A percentile compares a stretch with the other conserved stretches of the same genome.
Evolutionary conservation across 2,329 filamentous ascomycete genomes (phyloP).

Genomic region (Pseudogymnoascus sp.): DNA sequence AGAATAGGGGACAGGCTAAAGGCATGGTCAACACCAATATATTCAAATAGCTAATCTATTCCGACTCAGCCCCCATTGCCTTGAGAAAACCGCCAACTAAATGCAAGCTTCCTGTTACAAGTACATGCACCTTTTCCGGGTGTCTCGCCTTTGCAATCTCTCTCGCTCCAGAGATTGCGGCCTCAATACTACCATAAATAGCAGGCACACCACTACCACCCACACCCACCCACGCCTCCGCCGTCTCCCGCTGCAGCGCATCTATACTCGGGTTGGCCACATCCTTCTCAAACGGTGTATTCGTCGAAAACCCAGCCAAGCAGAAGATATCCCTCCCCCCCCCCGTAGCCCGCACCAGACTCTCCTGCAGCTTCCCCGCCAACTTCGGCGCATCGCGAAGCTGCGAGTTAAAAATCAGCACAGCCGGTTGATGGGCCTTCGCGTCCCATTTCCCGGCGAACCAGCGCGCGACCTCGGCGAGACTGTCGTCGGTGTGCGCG

Average conservation of each 20-base stretch:
- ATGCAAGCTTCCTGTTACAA: conserved; percentile 56
- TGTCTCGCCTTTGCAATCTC: conserved; percentile 25
- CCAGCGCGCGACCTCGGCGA: conserved; percentile 71
- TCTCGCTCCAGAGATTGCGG: conserved; percentile 42
- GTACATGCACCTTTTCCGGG: conserved; percentile 20
- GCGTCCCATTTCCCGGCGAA: conserved; percentile 45
- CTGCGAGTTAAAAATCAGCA: neutral
- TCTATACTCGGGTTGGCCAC: conserved; percentile 9
- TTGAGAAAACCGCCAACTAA: conserved; percentile 38
- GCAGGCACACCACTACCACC: conserved; percentile 31
- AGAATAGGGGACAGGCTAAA: neutral
- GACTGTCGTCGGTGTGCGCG: conserved; percentile 55
- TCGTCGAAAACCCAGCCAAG: conserved; percentile 39
- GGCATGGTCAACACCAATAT: neutral
- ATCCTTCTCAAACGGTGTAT: conserved; percentile 33
- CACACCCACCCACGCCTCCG: neutral
- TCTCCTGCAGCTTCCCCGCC: conserved; percentile 32
- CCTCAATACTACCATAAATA: conserved; percentile 37
- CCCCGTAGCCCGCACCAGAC: conserved; percentile 22
- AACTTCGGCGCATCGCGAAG: conserved; percentile 28
- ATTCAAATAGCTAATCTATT: neutral
- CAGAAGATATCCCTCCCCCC: conserved; percentile 37
- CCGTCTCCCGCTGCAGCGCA: conserved; percentile 8
- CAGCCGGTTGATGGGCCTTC: neutral
- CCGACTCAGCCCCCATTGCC: neutral